These are phyloP conservation scores for Discostella pseudostelligera DNA, from an alignment of 108 stramenopile species.

Conservation along the genomic window DNA sequence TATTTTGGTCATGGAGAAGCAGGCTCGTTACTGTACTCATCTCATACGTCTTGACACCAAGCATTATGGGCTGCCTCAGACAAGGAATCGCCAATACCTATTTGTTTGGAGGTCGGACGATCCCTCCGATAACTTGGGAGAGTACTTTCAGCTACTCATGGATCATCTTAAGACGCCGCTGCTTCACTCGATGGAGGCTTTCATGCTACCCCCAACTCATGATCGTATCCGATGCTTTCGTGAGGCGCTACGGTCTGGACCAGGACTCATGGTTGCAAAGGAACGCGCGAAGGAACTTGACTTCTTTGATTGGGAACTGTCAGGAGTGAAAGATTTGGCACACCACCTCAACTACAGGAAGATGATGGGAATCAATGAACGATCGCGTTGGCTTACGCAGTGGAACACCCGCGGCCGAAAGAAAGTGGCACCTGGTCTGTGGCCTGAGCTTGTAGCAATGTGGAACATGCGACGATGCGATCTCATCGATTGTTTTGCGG, in stretches of 20 bases:
- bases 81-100: constrained; percentile 62
- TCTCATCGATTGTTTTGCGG: constrained; percentile 49
- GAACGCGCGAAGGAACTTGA: constrained; percentile 50
- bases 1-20: constrained; percentile 56
- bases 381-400: constrained; percentile 42
- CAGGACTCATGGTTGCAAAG: constrained; percentile 46
- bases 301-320: constrained; percentile 46
- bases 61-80: constrained; percentile 76
- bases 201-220: constrained; percentile 57
- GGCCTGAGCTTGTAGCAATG: constrained; percentile 57
- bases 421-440: constrained; percentile 56
- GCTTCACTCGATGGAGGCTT: constrained; percentile 66
- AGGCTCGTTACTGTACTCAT: constrained; percentile 59
- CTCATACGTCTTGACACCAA: constrained; percentile 63
- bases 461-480: constrained; percentile 44
- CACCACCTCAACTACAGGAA: constrained; percentile 43
- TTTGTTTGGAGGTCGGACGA: constrained; percentile 65
- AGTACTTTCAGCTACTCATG: constrained; percentile 58
- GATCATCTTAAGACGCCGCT: constrained; percentile 64
- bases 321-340: constrained; percentile 40
- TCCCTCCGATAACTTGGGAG: constrained; percentile 56
- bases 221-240: constrained; percentile 68
- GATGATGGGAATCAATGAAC: constrained; percentile 44
- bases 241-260: constrained; percentile 54
- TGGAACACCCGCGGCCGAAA: constrained; percentile 51